phyloP scores from a whole-genome alignment of 2,329 filamentous ascomycete species.

The Colletotrichum sp. region DNA sequence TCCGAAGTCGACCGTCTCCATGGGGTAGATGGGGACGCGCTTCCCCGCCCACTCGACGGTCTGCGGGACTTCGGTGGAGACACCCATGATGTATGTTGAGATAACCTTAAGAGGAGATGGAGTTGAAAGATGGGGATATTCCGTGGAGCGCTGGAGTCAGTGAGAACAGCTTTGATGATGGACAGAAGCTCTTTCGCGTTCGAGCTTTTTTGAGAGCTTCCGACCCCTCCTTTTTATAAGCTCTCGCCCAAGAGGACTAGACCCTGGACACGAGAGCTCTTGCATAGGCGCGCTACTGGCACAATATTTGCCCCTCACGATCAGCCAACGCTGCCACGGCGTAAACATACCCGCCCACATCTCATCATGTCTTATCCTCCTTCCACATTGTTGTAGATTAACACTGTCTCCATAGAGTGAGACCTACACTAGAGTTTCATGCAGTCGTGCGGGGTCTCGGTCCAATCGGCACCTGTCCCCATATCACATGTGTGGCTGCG shows the following conservation, averaged over 20 bases:
- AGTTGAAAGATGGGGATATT: not conserved
- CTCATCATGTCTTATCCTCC: constrained; percentile 8
- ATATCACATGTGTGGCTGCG: constrained; percentile 14
- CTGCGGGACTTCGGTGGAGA: constrained; percentile 32
- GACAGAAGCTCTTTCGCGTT: not conserved
- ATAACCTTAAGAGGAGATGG: not conserved
- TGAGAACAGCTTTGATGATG: not conserved
- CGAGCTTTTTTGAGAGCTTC: not conserved
- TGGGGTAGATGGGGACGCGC: constrained; percentile 53
- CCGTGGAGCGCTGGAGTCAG: not conserved
- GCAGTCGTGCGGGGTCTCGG: constrained; percentile 18
- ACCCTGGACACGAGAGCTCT: not conserved
- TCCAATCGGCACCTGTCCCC: constrained; percentile 12
- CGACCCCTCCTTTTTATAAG: constrained; percentile 11
- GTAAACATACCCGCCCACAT: not conserved
- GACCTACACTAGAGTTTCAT: not conserved
- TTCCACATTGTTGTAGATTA: constrained; percentile 13
- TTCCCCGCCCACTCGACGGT: constrained; percentile 55
- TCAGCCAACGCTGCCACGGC: not conserved
- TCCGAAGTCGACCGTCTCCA: constrained; percentile 58
- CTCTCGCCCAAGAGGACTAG: not conserved
- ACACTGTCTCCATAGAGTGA: not conserved
- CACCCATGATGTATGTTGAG: not conserved
- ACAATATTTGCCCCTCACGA: constrained; percentile 1
- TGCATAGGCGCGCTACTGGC: not conserved